Evolutionary conservation across 495 filamentous ascomycete species (phyloP).

Genomic region (Penicillium desertorum): DNA sequence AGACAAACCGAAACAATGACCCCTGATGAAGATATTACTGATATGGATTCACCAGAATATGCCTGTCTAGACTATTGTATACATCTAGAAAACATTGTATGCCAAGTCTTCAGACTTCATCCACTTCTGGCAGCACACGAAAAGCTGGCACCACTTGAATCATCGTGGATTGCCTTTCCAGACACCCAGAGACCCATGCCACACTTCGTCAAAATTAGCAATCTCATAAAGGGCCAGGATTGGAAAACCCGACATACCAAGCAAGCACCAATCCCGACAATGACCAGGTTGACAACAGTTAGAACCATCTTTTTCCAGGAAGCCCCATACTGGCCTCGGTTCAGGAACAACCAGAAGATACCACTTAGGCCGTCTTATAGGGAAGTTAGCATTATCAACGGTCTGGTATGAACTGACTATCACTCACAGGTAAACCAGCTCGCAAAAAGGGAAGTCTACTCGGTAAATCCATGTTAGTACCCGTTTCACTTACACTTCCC

Average conservation of each 20-base stretch:
- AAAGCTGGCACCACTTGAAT: slow-evolving; percentile 21
- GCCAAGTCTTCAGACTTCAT: neutral
- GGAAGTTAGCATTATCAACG: slow-evolving; percentile 8
- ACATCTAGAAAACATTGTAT: neutral
- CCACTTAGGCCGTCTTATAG: slow-evolving; percentile 33
- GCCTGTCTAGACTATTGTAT: neutral
- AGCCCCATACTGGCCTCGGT: slow-evolving; percentile 29
- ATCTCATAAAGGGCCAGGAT: neutral
- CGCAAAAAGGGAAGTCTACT: slow-evolving; percentile 37
- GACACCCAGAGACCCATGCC: slow-evolving; percentile 35
- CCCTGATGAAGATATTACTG: neutral
- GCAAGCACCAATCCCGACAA: slow-evolving; percentile 30
- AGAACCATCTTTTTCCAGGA: slow-evolving; percentile 29
- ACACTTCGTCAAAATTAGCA: slow-evolving; percentile 14
- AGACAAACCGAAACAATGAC: neutral
- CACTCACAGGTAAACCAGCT: slow-evolving; percentile 46
- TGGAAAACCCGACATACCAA: slow-evolving; percentile 21
- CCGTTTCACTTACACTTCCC: neutral
- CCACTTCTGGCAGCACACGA: slow-evolving; percentile 18
- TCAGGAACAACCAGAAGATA: slow-evolving; percentile 43
- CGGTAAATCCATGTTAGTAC: neutral
- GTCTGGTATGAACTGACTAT: slow-evolving; percentile 23
- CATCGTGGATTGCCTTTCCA: slow-evolving; percentile 28
- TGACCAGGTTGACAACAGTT: slow-evolving; percentile 33
- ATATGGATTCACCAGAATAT: neutral